Evolutionary conservation across 306 rosid genomes (phyloP), one percentile per base, ranked within the genome.

Genomic region (Arachis stenosperma): DNA sequence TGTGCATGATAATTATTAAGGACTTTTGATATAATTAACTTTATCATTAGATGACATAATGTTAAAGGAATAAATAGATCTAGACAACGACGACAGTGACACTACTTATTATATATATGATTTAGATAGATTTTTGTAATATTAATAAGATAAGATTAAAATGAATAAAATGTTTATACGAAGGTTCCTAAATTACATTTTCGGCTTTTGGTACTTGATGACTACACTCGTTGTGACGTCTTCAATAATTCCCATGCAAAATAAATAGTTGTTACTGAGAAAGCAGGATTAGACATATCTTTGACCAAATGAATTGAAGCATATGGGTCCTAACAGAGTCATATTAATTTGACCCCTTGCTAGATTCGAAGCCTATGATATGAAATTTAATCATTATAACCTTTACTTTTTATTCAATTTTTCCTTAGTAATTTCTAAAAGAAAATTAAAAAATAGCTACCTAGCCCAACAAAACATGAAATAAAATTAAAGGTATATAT

Each of bases 301-400:
- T 84, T 84, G 88, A 84, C 81, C 81, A 74, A 80, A 70, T 80
- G 61, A 74, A 41, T 33, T 33, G 36, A 73, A 70, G 80, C 75
- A 65, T 57, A 82, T 77, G 85, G 88, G 88, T 51, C 88, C 83
- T 78, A 69, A 67, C 58, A 72, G 63, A 71, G 84, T 75, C 76
- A 71, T 79, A 79, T 42, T 71, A 75, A 51, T 75, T 78, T 81
- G 88, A 81, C 85, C 78, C 74, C 74, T 78, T 74, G 71, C 74
- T 71, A 75, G 79, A 74, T 72, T 74, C 67, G 36, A 70, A 33
- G 37, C 37, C 37, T 39, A 68, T 74, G 40, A 81, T 84, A 61
- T 44, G 74, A 48, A 81, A 74, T 11, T n/a, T 61, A 69, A 62
- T 81, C 81, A 81, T 61, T 79, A 60, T 63, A 73, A 64, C 40